phyloP scores from a whole-genome alignment of 257 asterid species.

The Nicotiana otophora region DNA sequence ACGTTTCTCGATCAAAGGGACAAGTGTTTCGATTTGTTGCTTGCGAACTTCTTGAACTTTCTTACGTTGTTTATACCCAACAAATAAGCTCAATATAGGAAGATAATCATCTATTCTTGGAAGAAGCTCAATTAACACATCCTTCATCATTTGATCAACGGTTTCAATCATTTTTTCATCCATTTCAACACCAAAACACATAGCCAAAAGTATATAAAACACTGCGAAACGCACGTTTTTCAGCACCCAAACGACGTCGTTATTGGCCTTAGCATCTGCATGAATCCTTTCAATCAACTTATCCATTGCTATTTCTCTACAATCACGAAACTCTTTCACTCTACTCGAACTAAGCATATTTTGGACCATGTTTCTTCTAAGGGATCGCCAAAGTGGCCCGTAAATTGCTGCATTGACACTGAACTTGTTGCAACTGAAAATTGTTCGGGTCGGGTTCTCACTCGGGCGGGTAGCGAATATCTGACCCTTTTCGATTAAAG shows the following conservation, averaged over 20 bases:
- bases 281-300: slow-evolving; percentile 40
- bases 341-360: slow-evolving; percentile 60
- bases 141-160: slow-evolving; percentile 63
- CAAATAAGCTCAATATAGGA: slow-evolving; percentile 62
- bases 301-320: slow-evolving; percentile 68
- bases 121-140: slow-evolving; percentile 55
- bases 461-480: slow-evolving; percentile 73
- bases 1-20: slow-evolving; percentile 60
- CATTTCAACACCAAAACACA: slow-evolving; percentile 92
- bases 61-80: slow-evolving; percentile 57
- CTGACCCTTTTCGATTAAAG: slow-evolving; percentile 60
- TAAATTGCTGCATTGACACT: slow-evolving; percentile 73
- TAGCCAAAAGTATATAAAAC: slow-evolving; percentile 53
- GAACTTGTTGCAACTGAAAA: slow-evolving; percentile 84
- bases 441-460: slow-evolving; percentile 71
- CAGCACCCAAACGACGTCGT: slow-evolving; percentile 65
- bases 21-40: slow-evolving; percentile 59
- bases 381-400: slow-evolving; percentile 87
- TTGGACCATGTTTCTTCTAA: slow-evolving; percentile 90
- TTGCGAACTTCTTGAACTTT: slow-evolving; percentile 55
- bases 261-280: slow-evolving; percentile 52
- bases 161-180: slow-evolving; percentile 49
- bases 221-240: slow-evolving; percentile 65
- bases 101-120: slow-evolving; percentile 86
- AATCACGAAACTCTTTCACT: slow-evolving; percentile 42